Base-by-base conservation (phyloP, 352 stramenopile species). In the Thraustochytrium sp. region DNA sequence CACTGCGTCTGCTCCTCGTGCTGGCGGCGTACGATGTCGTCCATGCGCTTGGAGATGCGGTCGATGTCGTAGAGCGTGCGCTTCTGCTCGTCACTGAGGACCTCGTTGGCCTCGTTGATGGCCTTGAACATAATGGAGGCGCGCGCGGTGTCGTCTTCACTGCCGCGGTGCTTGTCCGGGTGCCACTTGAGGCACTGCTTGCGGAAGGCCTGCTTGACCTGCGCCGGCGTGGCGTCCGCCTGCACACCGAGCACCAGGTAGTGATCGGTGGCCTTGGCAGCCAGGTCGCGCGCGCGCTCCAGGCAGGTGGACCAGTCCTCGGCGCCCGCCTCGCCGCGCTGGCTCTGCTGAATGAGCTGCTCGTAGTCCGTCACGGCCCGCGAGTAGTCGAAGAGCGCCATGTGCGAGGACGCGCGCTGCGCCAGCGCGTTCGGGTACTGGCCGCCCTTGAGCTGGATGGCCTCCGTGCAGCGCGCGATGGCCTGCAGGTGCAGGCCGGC, bases 41-140 rank as follows among this genome's bases (percentile, higher is more conserved):
- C 68, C 68, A 80, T 80, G 34, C 68, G 68, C 53, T 80, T 80
- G 18, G 68, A 80, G 53, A 80, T 84, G 29, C 85, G 85, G 21
- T 87, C 85, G 62, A 88, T 82, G 73, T 87, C 85, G 59, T 87
- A 88, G 18, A 88, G 23, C 37, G 85, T 88, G 16, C 85, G 62
- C 75, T 87, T 88, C 34, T 87, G 84, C 49, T 51, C 49, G 54
- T 87, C 85, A 29, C 37, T 61, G 13, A 87, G 65, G 21, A 84
- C 74, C 54, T 88, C 78, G 40, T 87, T 86, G 11, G 85, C 85
- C 51, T 88, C 49, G 65, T 85, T 87, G 59, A 87, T 87, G 16
- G 51, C 44, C 64, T 85, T 84, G 76, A 87, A 88, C 64, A 87
- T 86, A 18, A 77, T 86, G 18, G 36, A 82, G 3, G 85, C 85